These are phyloP conservation scores for Lachnellula suecica DNA, from an alignment of 2,329 filamentous ascomycete genomes.

Conservation along the genomic window DNA sequence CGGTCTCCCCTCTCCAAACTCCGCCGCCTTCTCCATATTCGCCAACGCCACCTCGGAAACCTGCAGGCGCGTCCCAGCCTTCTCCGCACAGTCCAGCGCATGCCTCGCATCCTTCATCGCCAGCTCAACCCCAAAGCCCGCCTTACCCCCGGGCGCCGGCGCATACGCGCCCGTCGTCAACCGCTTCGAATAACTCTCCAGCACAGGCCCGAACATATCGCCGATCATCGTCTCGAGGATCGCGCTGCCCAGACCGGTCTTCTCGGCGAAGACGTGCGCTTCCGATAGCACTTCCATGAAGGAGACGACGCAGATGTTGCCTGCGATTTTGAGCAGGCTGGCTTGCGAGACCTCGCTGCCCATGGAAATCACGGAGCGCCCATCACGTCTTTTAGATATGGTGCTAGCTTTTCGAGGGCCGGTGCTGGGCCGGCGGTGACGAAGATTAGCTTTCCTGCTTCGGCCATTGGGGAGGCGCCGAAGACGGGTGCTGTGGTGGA, in stretches of 20 bases:
- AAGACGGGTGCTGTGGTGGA: conserved; percentile 42
- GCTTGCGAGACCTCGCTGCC: conserved; percentile 42
- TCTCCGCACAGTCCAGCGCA: conserved; percentile 24
- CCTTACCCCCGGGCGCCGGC: conserved; percentile 30
- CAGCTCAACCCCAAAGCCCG: conserved; percentile 24
- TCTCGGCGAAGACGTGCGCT: conserved; percentile 45
- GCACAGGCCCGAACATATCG: conserved; percentile 42
- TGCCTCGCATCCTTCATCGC: conserved; percentile 30
- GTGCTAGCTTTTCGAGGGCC: conserved; percentile 36
- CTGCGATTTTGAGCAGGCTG: conserved; percentile 44
- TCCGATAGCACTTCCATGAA: conserved; percentile 46
- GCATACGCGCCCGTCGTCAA: conserved; percentile 43
- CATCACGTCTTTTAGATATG: conserved; percentile 43
- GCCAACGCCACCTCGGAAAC: conserved; percentile 32
- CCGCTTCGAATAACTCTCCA: conserved; percentile 41
- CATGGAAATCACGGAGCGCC: conserved; percentile 40
- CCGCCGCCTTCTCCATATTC: conserved; percentile 43
- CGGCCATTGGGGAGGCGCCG: conserved; percentile 42
- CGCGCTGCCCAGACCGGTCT: conserved; percentile 41
- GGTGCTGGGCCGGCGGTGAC: conserved; percentile 38
- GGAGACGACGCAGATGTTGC: conserved; percentile 25
- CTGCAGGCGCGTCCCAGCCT: conserved; percentile 19
- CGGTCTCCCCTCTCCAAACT: conserved; percentile 33
- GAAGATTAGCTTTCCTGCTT: conserved; percentile 44
- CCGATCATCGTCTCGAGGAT: conserved; percentile 42